Evolutionary conservation across 768 basidiomycete species (phyloP), one percentile per base, ranked within the genome.

Genomic region (Leccinum variicolor): DNA sequence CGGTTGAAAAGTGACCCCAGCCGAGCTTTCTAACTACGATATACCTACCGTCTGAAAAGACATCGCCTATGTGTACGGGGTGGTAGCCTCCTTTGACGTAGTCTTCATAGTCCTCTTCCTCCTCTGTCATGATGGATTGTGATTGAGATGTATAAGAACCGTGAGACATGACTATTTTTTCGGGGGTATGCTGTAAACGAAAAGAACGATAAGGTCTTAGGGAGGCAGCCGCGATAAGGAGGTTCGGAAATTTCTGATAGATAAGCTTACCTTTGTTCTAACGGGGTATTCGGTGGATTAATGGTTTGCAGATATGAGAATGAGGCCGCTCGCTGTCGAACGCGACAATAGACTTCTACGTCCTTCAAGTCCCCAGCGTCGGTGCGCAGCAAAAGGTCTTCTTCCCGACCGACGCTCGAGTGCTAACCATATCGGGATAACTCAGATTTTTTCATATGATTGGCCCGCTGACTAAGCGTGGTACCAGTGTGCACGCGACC

Each of bases 41-140:
- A 71, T 98, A 99, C 39, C 97, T 79, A 10, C 84, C 91, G 59
- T 92, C 85, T 50, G 88, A 90, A 72, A 97, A 96, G 19, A 81
- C 70, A 74, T 98, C 95, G 63, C 95, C 94, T 59, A 98, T 93
- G 72, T 93, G 90, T 50, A 97, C 92, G n/a, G 94, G 90, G 67
- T 92, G 90, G 71, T 92, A 92, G 33, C 90, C 90, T 57, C 90
- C 86, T 50, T 87, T 83, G 71, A 84, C 82, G 69, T 86, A 90
- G 74, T 94, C 93, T 76, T 95, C 92, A 82, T 89, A 90, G 69
- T 94, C 93, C 75, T 96, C 93, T 74, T 92, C 90, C 77, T 92
- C 90, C 77, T 92, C 90, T 50, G 89, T 89, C 86, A 90, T 88
- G 80, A 89, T 81, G 72, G 87, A 89, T 70, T 76, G 82, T 77